Base-by-base conservation (phyloP, 306 rosid species). In the Comarum palustre region DNA sequence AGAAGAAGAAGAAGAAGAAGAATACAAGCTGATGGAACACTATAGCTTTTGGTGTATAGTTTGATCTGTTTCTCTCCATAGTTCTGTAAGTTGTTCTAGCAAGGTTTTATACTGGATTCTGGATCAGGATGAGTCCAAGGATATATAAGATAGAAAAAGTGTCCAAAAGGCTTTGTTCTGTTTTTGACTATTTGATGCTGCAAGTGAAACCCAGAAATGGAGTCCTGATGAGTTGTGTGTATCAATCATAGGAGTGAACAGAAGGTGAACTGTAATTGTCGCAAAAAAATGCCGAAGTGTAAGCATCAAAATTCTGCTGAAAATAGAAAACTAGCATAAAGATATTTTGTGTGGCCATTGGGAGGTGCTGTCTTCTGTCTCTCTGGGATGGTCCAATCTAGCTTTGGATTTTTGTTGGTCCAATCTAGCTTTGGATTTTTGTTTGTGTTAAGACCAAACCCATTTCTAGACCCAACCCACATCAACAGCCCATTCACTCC, bases 51-150 rank as follows among this genome's bases (percentile, higher is more conserved):
- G 60, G 73, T 29, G 27, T 25, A 27, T 14, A n/a, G n/a, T 68
- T 68, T 31, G 66, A 61, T 45, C 55, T 43, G 41, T 27, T 46
- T 67, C 72, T 67, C 15, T 43, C 36, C 57, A 43, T 43, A 7
- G 3, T 60, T 31, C 22, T 59, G 65, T 16, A 31, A 32, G 0
- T 15, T 14, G 5, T 16, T 60, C 19, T 27, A 24, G 36, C 16
- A 20, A 22, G 60, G 31, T 58, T 58, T 11, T 58, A 58, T 58
- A 58, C 36, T 58, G 34, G 27, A 25, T 25, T 25, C 13, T 58
- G 60, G 25, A 22, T 22, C 10, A 54, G 31, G 15, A 25, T 3
- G 31, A 25, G 32, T 27, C 10, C 17, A 24, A 57, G 2, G 19
- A 57, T 39, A 39, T 39, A 31, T 45, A 25, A 12, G 19, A 58